A percentile compares a stretch with the other conserved stretches of the same genome.
phyloP scores from a whole-genome alignment of 1,284 basidiomycete species.

The Anthracocystis setariae region DNA sequence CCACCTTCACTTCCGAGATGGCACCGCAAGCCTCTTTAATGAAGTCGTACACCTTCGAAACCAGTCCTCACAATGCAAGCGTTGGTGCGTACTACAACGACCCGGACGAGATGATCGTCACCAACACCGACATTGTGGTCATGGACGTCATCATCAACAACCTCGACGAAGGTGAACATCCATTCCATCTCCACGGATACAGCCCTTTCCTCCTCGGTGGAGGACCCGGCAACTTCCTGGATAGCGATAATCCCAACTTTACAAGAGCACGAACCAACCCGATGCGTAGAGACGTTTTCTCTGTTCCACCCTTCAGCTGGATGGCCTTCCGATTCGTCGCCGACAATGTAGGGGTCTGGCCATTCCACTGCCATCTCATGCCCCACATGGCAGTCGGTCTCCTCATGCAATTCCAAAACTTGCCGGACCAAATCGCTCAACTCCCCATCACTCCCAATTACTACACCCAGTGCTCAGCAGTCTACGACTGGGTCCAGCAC shows the following conservation, averaged over 20 bases:
- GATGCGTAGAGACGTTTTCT: slow-evolving; percentile 57
- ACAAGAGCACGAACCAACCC: slow-evolving; percentile 25
- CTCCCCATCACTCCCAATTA: slow-evolving; percentile 15
- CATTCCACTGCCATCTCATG: slow-evolving; percentile 56
- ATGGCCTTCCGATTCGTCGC: slow-evolving; percentile 53
- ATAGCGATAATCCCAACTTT: slow-evolving; percentile 34
- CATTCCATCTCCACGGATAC: slow-evolving; percentile 69
- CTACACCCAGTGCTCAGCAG: slow-evolving; percentile 32
- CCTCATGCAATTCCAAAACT: slow-evolving; percentile 50
- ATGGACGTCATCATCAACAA: slow-evolving; percentile 67
- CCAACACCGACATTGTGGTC: slow-evolving; percentile 43
- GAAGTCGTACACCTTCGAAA: slow-evolving; percentile 36
- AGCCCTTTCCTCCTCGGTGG: slow-evolving; percentile 62
- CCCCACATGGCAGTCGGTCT: slow-evolving; percentile 51
- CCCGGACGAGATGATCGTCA: slow-evolving; percentile 39
- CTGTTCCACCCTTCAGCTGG: slow-evolving; percentile 51
- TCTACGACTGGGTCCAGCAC: slow-evolving; percentile 29
- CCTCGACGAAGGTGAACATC: slow-evolving; percentile 70
- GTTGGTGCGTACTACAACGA: slow-evolving; percentile 32
- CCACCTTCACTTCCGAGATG: slow-evolving; percentile 45
- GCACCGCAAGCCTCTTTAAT: slow-evolving; percentile 29
- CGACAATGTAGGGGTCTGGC: slow-evolving; percentile 59
- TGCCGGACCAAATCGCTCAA: slow-evolving; percentile 27
- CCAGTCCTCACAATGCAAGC: slow-evolving; percentile 26
- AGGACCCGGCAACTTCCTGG: slow-evolving; percentile 61